Evolutionary conservation across 1,139 yeast species (phyloP).

Genomic region (Kluyveromyces sp.): DNA sequence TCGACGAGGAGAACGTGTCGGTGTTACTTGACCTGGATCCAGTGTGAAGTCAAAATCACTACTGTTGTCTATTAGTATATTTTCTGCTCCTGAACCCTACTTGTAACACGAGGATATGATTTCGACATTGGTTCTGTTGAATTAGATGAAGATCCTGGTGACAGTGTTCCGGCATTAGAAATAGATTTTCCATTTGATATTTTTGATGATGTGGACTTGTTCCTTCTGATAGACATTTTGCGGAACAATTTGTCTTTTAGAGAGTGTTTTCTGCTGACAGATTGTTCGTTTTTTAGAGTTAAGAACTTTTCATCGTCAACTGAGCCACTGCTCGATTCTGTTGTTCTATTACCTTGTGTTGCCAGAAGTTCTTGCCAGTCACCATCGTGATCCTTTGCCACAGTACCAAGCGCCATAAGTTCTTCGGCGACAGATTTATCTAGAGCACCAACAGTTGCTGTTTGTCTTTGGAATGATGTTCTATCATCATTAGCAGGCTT

Average conservation of each 20-base stretch:
- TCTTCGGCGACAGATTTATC: constrained; percentile 44
- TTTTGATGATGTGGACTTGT: constrained; percentile 10
- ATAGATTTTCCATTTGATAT: neutral
- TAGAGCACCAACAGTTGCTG: constrained; percentile 30
- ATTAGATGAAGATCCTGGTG: constrained; percentile 4
- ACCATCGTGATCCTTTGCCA: constrained; percentile 63
- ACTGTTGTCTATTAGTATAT: constrained; percentile 21
- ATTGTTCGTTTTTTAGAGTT: neutral
- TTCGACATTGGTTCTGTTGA: constrained; percentile 8
- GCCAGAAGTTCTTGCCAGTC: constrained; percentile 58
- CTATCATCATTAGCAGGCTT: constrained; percentile 81
- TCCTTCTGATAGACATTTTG: constrained; percentile 18
- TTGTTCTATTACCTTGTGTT: constrained; percentile 30
- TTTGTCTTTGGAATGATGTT: constrained; percentile 65
- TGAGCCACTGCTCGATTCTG: constrained; percentile 5
- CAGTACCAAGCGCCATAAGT: constrained; percentile 37
- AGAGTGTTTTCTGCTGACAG: constrained; percentile 11
- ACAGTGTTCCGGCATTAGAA: neutral
- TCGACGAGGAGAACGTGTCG: neutral
- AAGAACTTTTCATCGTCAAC: constrained; percentile 6
- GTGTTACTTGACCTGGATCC: constrained; percentile 4
- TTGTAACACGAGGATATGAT: constrained; percentile 17
- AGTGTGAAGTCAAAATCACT: constrained; percentile 11
- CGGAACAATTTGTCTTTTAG: constrained; percentile 20
- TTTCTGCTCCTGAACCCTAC: constrained; percentile 19